Evolutionary conservation across 768 basidiomycete genomes (phyloP), one percentile per base, ranked within the genome.

Genomic region (Russula sp.): DNA sequence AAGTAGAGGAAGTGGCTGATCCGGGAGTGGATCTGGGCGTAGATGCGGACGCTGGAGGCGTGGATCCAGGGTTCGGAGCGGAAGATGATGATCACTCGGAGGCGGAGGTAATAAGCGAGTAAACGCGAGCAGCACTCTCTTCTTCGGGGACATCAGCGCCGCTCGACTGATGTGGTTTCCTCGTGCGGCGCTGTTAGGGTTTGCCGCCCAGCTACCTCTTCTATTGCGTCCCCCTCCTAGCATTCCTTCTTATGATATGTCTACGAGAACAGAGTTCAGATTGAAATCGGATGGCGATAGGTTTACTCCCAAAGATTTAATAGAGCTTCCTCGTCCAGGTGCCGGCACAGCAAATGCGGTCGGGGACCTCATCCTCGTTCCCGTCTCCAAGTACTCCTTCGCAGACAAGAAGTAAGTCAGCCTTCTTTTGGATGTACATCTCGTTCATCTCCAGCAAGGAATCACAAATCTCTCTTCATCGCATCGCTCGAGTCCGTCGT

Each of bases 231-330:
- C 56, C 56, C 44, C n/a, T 13, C 74, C 13, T 11, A 11, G 31
- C 32, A 75, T 71, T 37, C 73, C 49, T 40, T 66, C 11, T 61
- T 11, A 63, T 22, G 62, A 68, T 22, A 72, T 74, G 72, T 22
- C 67, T 53, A 34, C 52, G 13, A 50, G 16, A 8, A 32, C 44
- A 20, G 78, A 79, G 39, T 91, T 88, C 71, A 72, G 75, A 10
- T 80, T 90, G 73, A 86, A 82, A 69, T 76, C 84, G 56, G 83
- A 79, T 2, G 64, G 77, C 3, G 80, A 84, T 68, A 74, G 85
- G 48, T 85, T 93, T 73, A 80, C 86, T 5, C 91, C 91, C 0
- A 80, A 82, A 72, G 82, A 90, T 70, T 76, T 94, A 71, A 79
- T 91, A 55, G 72, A 82, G 71, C 79, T 94, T 47, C 82, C 81